Percentiles rank a stretch among this genome's conserved stretches.
These are phyloP conservation scores for Scedosporium minutisporum DNA, from an alignment of 2,329 filamentous ascomycete genomes.

Conservation along the genomic window DNA sequence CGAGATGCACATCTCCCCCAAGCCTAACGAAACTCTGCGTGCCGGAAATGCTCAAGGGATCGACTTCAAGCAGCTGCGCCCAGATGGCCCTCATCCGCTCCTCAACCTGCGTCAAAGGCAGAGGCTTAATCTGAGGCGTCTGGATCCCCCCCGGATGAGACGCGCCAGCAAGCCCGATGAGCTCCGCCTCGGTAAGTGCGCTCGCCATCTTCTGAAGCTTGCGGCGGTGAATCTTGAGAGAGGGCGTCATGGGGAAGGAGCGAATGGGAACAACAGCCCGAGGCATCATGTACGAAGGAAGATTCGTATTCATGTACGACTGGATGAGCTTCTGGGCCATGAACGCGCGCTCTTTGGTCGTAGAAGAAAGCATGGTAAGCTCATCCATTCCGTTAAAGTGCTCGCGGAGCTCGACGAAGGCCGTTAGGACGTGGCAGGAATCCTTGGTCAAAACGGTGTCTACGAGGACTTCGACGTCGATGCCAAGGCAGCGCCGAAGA, in stretches of 20 bases:
- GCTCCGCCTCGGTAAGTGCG: constrained; percentile 30
- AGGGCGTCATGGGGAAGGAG: constrained; percentile 36
- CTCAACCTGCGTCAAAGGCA: constrained; percentile 37
- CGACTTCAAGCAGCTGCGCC: constrained; percentile 31
- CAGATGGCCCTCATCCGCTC: constrained; percentile 38
- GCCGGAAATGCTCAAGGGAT: constrained; percentile 29
- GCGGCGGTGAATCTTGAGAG: constrained; percentile 39
- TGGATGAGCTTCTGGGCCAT: constrained; percentile 34
- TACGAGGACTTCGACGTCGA: constrained; percentile 36
- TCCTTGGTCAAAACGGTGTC: constrained; percentile 38
- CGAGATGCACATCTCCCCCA: constrained; percentile 36
- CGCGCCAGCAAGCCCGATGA: constrained; percentile 29
- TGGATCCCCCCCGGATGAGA: constrained; percentile 26
- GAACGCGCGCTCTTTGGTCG: constrained; percentile 33
- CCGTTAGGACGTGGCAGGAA: constrained; percentile 30
- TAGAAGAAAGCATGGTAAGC: constrained; percentile 25
- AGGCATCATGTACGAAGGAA: constrained; percentile 34
- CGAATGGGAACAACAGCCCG: constrained; percentile 38
- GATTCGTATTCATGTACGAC: constrained; percentile 25
- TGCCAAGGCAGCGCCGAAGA: constrained; percentile 36
- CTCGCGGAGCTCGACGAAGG: constrained; percentile 39
- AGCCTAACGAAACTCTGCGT: constrained; percentile 34
- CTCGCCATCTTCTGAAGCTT: constrained; percentile 35
- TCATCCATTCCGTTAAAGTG: constrained; percentile 26
- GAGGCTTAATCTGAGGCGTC: constrained; percentile 29